Conservation (phyloP, 192 early-diverging fungal genomes). For the Gigaspora rosea region DNA sequence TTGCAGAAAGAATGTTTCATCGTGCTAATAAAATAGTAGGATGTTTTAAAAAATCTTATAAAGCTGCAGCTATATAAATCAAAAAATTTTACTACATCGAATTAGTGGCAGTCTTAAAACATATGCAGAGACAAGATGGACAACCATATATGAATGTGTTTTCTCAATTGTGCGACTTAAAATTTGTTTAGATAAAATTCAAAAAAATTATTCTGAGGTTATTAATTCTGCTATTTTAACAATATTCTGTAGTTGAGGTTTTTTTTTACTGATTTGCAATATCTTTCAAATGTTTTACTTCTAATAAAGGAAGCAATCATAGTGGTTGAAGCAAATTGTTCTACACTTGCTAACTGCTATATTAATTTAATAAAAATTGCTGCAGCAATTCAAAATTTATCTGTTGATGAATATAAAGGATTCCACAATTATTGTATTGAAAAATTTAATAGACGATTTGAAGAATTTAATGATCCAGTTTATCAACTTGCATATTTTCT, state of each 20-base stretch:
- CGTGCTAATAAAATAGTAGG: not conserved
- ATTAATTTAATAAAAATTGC: conserved; percentile 1
- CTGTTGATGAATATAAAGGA: conserved; percentile 5
- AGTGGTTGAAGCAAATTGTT: not conserved
- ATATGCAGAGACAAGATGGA: not conserved
- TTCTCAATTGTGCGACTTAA: not conserved
- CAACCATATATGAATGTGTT: not conserved
- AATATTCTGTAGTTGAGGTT: not conserved
- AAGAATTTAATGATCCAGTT: not conserved
- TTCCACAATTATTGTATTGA: not conserved
- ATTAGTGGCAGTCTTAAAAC: too few relatives aligned
- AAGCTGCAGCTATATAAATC: not conserved
- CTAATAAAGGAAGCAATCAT: not conserved
- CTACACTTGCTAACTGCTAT: not conserved
- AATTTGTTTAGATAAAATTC: not conserved
- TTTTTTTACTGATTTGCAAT: not conserved
- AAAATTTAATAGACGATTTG: not conserved
- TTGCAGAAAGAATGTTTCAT: not conserved
- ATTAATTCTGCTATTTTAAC: not conserved
- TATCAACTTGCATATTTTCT: conserved; percentile 3
- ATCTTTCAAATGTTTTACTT: too few relatives aligned
- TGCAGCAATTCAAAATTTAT: not conserved
- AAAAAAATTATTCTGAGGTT: not conserved
- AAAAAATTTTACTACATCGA: too few relatives aligned
- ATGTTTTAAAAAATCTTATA: conserved; percentile 11